Conservation (phyloP, 225 moss, liverwort and hornwort genomes). For the Pseudisothecium myosuroides region DNA sequence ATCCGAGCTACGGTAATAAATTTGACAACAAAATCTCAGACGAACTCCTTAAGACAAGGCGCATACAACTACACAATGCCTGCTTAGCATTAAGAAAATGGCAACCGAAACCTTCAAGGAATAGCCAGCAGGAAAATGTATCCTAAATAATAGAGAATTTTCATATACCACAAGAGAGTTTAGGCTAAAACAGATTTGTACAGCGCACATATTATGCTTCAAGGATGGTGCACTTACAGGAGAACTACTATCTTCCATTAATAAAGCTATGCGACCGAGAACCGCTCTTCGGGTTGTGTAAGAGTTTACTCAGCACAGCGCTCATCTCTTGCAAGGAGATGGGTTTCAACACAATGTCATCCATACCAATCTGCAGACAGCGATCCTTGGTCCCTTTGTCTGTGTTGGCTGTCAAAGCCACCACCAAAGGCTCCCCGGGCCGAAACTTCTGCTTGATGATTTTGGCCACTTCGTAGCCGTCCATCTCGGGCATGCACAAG, state of each 20-base stretch:
- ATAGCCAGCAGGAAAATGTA: background rate
- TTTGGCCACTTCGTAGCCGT: slow-evolving; percentile 56
- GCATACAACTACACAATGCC: background rate
- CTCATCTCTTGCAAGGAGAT: slow-evolving; percentile 57
- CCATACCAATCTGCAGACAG: slow-evolving; percentile 53
- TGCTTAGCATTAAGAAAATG: background rate
- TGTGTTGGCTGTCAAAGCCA: slow-evolving; percentile 59
- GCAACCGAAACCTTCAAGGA: background rate
- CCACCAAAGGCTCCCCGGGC: slow-evolving; percentile 38
- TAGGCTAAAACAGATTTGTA: background rate
- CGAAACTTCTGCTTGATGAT: slow-evolving; percentile 56
- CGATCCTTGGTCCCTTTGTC: slow-evolving; percentile 48
- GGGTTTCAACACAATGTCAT: slow-evolving; percentile 51
- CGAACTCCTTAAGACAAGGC: background rate
- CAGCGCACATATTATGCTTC: background rate
- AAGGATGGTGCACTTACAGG: background rate
- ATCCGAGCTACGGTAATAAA: background rate
- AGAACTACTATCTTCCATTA: slow-evolving; percentile 12
- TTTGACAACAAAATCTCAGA: background rate
- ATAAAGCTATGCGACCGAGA: slow-evolving; percentile 24
- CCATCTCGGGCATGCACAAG: slow-evolving; percentile 78
- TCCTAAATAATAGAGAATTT: background rate
- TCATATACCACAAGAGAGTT: background rate
- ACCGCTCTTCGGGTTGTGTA: slow-evolving; percentile 25
- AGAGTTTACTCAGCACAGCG: slow-evolving; percentile 33